Evolutionary conservation across 441 rosid species (phyloP), one percentile per base, ranked within the genome.

Genomic region (Viola pubescens): DNA sequence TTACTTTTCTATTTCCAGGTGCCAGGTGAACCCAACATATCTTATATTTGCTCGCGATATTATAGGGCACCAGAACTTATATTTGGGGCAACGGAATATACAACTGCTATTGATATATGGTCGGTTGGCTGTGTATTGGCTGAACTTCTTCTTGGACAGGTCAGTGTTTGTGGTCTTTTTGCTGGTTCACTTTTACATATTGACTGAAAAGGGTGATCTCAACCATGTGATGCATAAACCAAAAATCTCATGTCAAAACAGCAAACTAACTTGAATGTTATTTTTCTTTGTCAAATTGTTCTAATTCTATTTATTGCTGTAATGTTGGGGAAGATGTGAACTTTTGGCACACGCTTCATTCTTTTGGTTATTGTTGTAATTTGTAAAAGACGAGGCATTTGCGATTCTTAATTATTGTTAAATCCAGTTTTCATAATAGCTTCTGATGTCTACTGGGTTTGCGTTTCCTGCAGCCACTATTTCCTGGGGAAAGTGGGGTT

Each of bases 401-500:
- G 47, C 7, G 9, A 9, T 2, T 11, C 2, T 4, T 10, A 9
- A 4, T 16, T 6, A 14, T 26, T 53, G 39, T 48, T 1, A 45
- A 43, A 43, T 37, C 37, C 37, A 37, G 19, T 5, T 40, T 56
- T 7, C 0, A 44, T 46, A 19, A 38, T 52, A 5, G n/a, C 12
- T 43, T 60, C 58, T 63, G 48, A 60, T 54, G 19, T 58, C 42
- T 37, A 41, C 39, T 63, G 3, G 3, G 4, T 64, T 63, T 8
- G 14, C 54, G 14, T 53, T 54, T 51, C 60, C 50, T 82, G 73
- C 81, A 88, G 98, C 98, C 98, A 37, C 59, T 91, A 43, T 91
- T 91, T 78, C 96, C 96, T 0, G 98, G 96, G 60, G 98, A 85
- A 71, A 88, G 92, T 78, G 89, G 98, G 52, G 87, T 85, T 48